phyloP scores from a whole-genome alignment of 1,284 basidiomycete genomes.

The Clitocybe nebularis region DNA sequence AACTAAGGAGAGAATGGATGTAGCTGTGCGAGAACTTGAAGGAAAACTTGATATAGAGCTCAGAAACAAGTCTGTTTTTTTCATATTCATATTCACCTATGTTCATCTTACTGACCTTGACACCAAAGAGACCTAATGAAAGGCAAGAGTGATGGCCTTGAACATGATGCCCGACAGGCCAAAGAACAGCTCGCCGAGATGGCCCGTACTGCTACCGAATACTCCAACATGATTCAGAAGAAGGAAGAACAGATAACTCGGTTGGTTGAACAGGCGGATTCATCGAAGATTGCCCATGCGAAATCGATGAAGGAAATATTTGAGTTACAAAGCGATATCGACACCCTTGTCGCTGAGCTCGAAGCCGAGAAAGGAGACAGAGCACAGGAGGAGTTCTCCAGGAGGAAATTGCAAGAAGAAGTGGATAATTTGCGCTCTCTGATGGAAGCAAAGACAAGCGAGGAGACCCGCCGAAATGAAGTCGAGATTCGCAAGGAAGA shows the following conservation, averaged over 20 bases:
- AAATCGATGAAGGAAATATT: conserved; percentile 56
- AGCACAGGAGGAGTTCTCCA: conserved; percentile 46
- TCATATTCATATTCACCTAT: conserved; percentile 3
- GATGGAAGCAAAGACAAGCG: conserved; percentile 82
- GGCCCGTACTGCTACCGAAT: conserved; percentile 72
- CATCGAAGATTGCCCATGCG: conserved; percentile 49
- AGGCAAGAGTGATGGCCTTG: conserved; percentile 56
- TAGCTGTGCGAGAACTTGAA: conserved; percentile 67
- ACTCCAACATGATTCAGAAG: conserved; percentile 73
- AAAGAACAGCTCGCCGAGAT: conserved; percentile 81
- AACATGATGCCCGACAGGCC: conserved; percentile 66
- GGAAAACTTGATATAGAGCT: conserved; percentile 67
- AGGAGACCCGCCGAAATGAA: conserved; percentile 81
- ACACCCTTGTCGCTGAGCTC: conserved; percentile 66
- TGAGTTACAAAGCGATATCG: conserved; percentile 67
- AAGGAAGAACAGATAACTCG: conserved; percentile 73
- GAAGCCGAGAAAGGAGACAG: conserved; percentile 62
- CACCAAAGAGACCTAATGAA: conserved; percentile 56
- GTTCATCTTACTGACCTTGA: conserved; percentile 8
- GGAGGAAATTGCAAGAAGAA: conserved; percentile 72
- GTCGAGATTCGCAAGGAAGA: conserved; percentile 86
- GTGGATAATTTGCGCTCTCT: conserved; percentile 81
- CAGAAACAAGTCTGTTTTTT: conserved; percentile 56
- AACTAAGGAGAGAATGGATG: conserved; percentile 75
- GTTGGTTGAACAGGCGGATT: conserved; percentile 55